Base-by-base conservation (phyloP, 257 asterid genomes). In the Solanum ossicruentum region DNA sequence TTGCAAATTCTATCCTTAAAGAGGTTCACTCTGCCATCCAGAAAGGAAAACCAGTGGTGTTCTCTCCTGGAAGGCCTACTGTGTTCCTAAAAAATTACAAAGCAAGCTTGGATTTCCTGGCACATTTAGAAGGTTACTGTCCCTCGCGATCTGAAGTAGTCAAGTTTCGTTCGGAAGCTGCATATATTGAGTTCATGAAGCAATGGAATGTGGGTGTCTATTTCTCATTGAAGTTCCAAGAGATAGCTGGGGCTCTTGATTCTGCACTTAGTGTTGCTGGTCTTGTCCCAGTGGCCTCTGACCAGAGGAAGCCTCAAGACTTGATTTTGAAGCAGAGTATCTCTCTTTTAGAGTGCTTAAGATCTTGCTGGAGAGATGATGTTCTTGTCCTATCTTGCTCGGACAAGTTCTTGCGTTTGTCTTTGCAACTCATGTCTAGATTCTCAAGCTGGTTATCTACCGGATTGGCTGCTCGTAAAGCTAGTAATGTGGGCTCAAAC, bases 171-270 rank as follows among this genome's bases (percentile, higher is more conserved):
- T 90, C 91, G 56, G 97, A 97, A 88, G 90, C 91, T 85, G 97
- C 94, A 84, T 95, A 91, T 89, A 47, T 89, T 81, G 99, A 95
- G 86, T 97, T 97, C 90, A 90, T 94, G 93, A 97, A 92, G 91
- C 98, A 92, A 70, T 97, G 99, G 99, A 97, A 97, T 75, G 90
- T 89, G 81, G 98, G 98, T 85, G 97, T 97, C 87, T 96, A 96
- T 89, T 96, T 93, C 91, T 90, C 98, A 41, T 86, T 96, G 91
- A 97, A 97, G 97, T 97, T 97, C 90, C 99, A 95, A 94, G 98
- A 97, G 91, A 95, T 97, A 83, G 99, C 98, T 10, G 98, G 98
- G 87, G 92, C 94, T 88, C 87, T 97, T 93, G 99, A 97, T 93
- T 93, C 98, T 86, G 93, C 94, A 70, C 98, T 97, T 80, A 83